Conservation (phyloP, 2,329 filamentous ascomycete genomes). For the Diaporthe vaccinii region DNA sequence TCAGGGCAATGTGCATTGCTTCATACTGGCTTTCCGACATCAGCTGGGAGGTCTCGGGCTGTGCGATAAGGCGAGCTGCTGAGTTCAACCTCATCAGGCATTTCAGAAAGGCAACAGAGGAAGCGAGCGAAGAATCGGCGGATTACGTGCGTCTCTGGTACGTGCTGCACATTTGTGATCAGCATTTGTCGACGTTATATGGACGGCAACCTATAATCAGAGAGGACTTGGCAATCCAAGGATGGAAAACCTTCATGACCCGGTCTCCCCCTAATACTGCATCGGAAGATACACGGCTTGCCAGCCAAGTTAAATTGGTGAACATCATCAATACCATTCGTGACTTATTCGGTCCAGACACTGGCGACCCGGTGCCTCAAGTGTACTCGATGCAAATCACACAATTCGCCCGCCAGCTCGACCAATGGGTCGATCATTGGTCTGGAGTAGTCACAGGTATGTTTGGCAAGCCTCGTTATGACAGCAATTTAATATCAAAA, state of each 20-base stretch:
- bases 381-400: constrained; percentile 63
- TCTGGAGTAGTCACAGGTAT: constrained; percentile 48
- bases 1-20: constrained; percentile 36
- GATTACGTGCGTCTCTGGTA: constrained; percentile 74
- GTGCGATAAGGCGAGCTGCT: constrained; percentile 45
- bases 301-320: constrained; percentile 51
- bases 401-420: constrained; percentile 51
- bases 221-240: constrained; percentile 69
- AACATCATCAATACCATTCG: constrained; percentile 69
- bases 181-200: constrained; percentile 73
- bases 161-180: constrained; percentile 71
- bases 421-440: constrained; percentile 55
- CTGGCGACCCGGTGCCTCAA: constrained; percentile 63
- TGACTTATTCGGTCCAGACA: constrained; percentile 68
- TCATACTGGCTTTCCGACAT: constrained; percentile 38
- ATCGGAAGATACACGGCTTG: constrained; percentile 8
- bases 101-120: constrained; percentile 48
- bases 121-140: constrained; percentile 57
- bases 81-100: constrained; percentile 61
- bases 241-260: constrained; percentile 69
- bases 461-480: background rate
- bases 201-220: constrained; percentile 70
- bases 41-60: constrained; percentile 36
- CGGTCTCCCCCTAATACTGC: constrained; percentile 65
- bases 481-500: background rate